A percentile compares a stretch with the other conserved stretches of the same genome.
Evolutionary conservation across 495 filamentous ascomycete genomes (phyloP).

Genomic region (Neurospora africana): DNA sequence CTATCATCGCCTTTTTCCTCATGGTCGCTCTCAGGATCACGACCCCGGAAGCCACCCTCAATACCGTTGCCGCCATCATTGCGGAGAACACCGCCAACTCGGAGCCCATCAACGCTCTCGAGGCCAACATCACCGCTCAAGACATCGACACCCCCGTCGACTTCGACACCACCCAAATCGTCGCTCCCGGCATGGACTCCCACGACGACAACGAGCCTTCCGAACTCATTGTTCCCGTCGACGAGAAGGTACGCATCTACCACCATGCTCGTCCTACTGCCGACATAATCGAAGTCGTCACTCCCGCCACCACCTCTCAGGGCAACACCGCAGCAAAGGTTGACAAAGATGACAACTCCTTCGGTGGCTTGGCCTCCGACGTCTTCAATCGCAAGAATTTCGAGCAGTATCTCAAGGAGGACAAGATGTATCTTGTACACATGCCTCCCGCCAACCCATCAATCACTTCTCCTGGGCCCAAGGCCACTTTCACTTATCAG

Average conservation of each 20-base stretch:
- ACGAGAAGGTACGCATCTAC: neutral
- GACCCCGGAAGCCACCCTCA: too few species aligned
- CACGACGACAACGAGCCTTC: too few species aligned
- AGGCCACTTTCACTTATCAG: accelerated
- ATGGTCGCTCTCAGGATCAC: too few species aligned
- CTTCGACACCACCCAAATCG: too few species aligned
- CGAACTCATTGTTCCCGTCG: neutral
- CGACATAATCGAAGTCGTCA: neutral
- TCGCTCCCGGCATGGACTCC: too few species aligned
- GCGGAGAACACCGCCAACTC: too few species aligned
- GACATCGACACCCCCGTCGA: too few species aligned
- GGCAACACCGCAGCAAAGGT: accelerated
- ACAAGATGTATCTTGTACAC: neutral
- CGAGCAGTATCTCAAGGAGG: neutral
- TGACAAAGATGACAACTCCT: neutral
- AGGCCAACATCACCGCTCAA: too few species aligned
- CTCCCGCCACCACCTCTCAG: accelerated
- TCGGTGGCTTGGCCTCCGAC: neutral
- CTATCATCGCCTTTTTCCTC: too few species aligned
- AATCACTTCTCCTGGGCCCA: neutral
- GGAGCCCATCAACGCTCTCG: too few species aligned
- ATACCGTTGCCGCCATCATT: too few species aligned
- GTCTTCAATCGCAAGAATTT: accelerated
- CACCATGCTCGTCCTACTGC: neutral
- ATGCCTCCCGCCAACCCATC: accelerated